phyloP scores from a whole-genome alignment of 1,139 yeast species.

The Ogataea hybrid region DNA sequence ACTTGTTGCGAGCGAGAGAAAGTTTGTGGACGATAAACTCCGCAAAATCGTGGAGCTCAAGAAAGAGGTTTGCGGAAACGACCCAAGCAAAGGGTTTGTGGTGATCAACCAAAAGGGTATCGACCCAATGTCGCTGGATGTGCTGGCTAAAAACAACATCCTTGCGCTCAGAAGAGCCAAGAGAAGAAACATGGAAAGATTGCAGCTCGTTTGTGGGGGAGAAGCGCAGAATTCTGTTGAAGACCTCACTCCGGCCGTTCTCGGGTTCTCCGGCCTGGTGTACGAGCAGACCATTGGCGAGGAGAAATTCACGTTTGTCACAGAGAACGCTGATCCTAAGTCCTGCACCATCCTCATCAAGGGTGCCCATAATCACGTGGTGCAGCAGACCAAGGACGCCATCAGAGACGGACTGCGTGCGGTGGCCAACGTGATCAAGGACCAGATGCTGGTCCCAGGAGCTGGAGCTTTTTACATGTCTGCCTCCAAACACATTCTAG shows the following conservation, averaged over 20 bases:
- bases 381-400: conserved; percentile 94
- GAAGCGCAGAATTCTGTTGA: conserved; percentile 98
- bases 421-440: conserved; percentile 87
- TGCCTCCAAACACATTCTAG: conserved; percentile 66
- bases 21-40: conserved; percentile 91
- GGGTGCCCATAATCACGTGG: conserved; percentile 87
- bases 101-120: conserved; percentile 98
- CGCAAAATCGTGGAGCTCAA: conserved; percentile 89
- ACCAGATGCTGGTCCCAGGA: conserved; percentile 86
- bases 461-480: conserved; percentile 95
- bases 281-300: conserved; percentile 95
- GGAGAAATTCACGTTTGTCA: conserved; percentile 94
- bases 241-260: conserved; percentile 77
- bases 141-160: conserved; percentile 89
- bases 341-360: conserved; percentile 89
- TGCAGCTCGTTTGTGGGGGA: conserved; percentile 95
- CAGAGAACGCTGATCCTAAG: conserved; percentile 88
- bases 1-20: conserved; percentile 89
- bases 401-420: conserved; percentile 96
- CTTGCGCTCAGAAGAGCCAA: conserved; percentile 96
- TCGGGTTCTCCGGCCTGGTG: conserved; percentile 90
- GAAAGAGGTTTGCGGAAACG: conserved; percentile 83
- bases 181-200: conserved; percentile 98
- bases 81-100: conserved; percentile 77
- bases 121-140: conserved; percentile 96